phyloP scores from a whole-genome alignment of 768 basidiomycete species.

The Imleria badia region DNA sequence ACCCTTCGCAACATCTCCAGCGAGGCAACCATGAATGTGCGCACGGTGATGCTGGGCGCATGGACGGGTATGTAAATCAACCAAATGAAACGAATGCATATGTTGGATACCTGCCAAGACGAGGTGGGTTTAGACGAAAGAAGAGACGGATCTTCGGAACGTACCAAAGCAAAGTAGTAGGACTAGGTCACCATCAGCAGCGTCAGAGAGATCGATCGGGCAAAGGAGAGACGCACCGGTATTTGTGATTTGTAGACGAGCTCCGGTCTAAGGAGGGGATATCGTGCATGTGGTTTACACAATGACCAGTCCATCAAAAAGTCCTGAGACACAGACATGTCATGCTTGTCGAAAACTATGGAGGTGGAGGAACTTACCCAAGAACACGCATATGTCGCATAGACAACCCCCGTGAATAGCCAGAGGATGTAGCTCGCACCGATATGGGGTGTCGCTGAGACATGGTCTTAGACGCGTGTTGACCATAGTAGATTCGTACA shows the following conservation, averaged over 20 bases:
- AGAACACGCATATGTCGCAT: slow-evolving; percentile 66
- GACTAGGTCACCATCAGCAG: slow-evolving; percentile 38
- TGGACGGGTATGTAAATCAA: slow-evolving; percentile 65
- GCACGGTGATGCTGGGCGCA: slow-evolving; percentile 49
- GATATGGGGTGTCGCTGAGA: slow-evolving; percentile 33
- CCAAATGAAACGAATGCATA: slow-evolving; percentile 81
- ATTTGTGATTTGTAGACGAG: slow-evolving; percentile 67
- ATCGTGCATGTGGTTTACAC: slow-evolving; percentile 51
- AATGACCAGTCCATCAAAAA: slow-evolving; percentile 92
- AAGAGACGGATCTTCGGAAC: slow-evolving; percentile 12
- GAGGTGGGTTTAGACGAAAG: background rate
- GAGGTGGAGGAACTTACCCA: slow-evolving; percentile 63
- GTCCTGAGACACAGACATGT: slow-evolving; percentile 50
- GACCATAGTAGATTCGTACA: background rate
- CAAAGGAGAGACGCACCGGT: slow-evolving; percentile 43
- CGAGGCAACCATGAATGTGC: slow-evolving; percentile 65
- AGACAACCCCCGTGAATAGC: slow-evolving; percentile 60
- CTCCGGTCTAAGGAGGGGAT: slow-evolving; percentile 72
- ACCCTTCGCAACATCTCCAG: slow-evolving; percentile 78
- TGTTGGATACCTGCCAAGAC: slow-evolving; percentile 57
- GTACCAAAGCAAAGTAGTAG: slow-evolving; percentile 79
- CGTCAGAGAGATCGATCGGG: background rate
- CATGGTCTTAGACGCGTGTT: background rate
- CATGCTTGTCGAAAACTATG: background rate
- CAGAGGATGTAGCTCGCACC: slow-evolving; percentile 63